phyloP scores from a whole-genome alignment of 1,284 basidiomycete species.

The Anthracocystis setariae region DNA sequence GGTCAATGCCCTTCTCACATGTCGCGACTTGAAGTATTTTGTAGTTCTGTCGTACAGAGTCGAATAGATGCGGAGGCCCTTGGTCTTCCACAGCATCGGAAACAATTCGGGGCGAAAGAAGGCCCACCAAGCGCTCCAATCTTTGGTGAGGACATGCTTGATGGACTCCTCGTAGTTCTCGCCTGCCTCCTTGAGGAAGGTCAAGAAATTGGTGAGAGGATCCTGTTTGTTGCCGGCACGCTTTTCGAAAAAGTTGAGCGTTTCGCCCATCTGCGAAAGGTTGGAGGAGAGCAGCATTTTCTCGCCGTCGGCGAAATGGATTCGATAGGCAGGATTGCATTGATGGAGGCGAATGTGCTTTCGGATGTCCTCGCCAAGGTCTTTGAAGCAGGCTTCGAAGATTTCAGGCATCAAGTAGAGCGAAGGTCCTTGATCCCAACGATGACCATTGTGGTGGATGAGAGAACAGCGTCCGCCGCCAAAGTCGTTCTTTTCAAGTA shows the following conservation, averaged over 20 bases:
- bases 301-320: constrained; percentile 59
- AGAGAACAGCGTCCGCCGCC: constrained; percentile 72
- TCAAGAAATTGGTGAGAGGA: constrained; percentile 63
- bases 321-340: constrained; percentile 58
- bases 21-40: constrained; percentile 71
- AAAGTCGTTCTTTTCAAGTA: constrained; percentile 66
- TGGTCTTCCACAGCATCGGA: constrained; percentile 66
- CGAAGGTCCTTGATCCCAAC: constrained; percentile 69
- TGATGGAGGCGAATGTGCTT: constrained; percentile 69
- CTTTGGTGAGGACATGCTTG: constrained; percentile 69
- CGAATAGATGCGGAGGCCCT: constrained; percentile 53
- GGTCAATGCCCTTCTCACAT: constrained; percentile 64
- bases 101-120: constrained; percentile 70
- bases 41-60: constrained; percentile 67
- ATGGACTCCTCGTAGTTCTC: constrained; percentile 70
- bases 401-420: constrained; percentile 71
- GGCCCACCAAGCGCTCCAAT: constrained; percentile 69
- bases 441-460: constrained; percentile 70
- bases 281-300: constrained; percentile 70
- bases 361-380: constrained; percentile 69
- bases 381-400: constrained; percentile 70
- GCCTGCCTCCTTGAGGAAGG: constrained; percentile 69
- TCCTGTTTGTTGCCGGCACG: constrained; percentile 69
- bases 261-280: constrained; percentile 69
- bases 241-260: constrained; percentile 71